Evolutionary conservation across 257 asterid genomes (phyloP).

Genomic region (Forsythia suspensa): DNA sequence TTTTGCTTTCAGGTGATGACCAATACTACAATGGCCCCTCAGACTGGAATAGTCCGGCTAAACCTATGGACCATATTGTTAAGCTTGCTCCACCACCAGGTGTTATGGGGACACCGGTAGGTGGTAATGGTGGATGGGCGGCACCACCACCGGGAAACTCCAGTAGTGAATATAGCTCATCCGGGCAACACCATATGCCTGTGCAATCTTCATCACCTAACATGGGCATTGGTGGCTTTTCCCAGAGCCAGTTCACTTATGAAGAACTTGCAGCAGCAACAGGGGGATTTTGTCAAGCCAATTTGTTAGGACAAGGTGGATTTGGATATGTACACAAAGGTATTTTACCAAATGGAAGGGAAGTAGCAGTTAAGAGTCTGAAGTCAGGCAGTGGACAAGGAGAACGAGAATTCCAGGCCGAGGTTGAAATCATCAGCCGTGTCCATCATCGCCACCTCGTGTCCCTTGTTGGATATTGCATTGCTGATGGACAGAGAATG

Average conservation of each 20-base stretch:
- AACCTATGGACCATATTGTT: constrained; percentile 25
- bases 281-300: constrained; percentile 58
- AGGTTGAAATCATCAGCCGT: constrained; percentile 93
- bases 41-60: constrained; percentile 21
- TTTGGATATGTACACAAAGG: constrained; percentile 91
- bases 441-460: constrained; percentile 97
- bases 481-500: constrained; percentile 61
- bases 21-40: constrained; percentile 31
- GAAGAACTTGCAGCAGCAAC: constrained; percentile 75
- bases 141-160: constrained; percentile 22
- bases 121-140: constrained; percentile 25
- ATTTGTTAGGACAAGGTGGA: constrained; percentile 87
- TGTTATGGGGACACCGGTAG: constrained; percentile 38
- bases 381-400: constrained; percentile 95
- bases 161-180: constrained; percentile 45
- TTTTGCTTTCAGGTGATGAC: constrained; percentile 30
- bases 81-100: constrained; percentile 48
- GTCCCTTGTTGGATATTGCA: constrained; percentile 92
- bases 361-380: constrained; percentile 84
- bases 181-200: constrained; percentile 31
- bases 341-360: constrained; percentile 46
- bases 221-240: constrained; percentile 42
- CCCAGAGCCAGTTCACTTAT: constrained; percentile 55
- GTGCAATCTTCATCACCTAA: constrained; percentile 38
- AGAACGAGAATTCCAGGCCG: constrained; percentile 92